Evolutionary conservation across 2,329 filamentous ascomycete species (phyloP), one percentile per base, ranked within the genome.

Genomic region (Pseudopithomyces chartarum): DNA sequence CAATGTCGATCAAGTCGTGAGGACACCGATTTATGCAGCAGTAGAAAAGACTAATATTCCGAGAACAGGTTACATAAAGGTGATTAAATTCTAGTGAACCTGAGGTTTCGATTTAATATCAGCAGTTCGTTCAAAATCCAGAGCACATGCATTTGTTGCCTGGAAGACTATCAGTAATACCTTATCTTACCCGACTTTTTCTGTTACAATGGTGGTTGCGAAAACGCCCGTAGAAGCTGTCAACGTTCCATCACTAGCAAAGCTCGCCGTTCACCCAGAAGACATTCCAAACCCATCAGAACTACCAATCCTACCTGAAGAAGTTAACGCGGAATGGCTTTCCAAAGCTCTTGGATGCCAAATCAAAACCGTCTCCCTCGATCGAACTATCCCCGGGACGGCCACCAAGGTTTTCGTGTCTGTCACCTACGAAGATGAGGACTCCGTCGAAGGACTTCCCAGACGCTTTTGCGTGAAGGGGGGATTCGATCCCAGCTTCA

Each of bases 381-480:
- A 43, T 2, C 57, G 52, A 19, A 55, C 51, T 33, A 62, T 61
- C 6, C 56, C 51, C 6, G 61, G 61, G 15, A 64, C 61, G 8
- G 63, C 61, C 17, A 62, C 38, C 39, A 65, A 65, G 40, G 20
- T 60, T n/a, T 54, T 62, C 33, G 32, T 64, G 33, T 36, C 49
- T 11, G 6, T 64, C 17, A 44, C 52, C 3, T 64, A 62, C 54
- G 59, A 59, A 42, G 51, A 62, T 15, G 51, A 47, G 2, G 34
- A 10, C 12, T 6, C 42, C 26, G 7, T 46, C 20, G 33, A 40
- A 29, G 32, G 32, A 23, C 22, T 17, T 13, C 49, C 62, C 44
- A 33, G 29, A 12, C 32, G 43, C 22, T 23, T 65, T 11, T 65
- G 62, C 49, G 36, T 65, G 46, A 65, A 65, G 42, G 62, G 62